Base-by-base conservation (phyloP, 208 protist genomes). In the Lotmaria passim region DNA sequence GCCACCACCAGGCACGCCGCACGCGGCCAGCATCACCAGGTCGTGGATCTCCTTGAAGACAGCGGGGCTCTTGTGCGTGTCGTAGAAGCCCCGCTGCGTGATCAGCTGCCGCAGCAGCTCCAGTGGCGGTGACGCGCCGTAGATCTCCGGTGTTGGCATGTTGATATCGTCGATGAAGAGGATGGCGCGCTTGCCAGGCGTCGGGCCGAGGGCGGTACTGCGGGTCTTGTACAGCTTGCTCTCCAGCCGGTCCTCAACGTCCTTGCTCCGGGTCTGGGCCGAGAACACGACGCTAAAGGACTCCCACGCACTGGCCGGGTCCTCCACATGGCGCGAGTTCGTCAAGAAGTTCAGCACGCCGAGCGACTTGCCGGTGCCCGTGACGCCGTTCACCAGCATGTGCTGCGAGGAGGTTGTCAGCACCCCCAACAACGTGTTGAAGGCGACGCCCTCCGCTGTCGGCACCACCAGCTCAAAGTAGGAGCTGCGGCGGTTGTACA, bases 131-230 rank as follows among this genome's bases (percentile, higher is more conserved):
- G 97, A 97, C 19, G 96, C 94, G 61, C 95, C 95, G 83, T 98
- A 99, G 65, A 83, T 87, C 77, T 99, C 97, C 26, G 91, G 86
- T 19, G 92, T 82, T 1, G 96, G 96, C 96, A 99, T 99, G 82
- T 98, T 99, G 41, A 98, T 78, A 81, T 99, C 97, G 75, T 99
- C 97, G 46, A 99, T 85, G 50, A 98, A 96, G 72, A 98, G 91
- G 17, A 98, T 76, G 39, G 91, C 89, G 21, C 79, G 77, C 81
- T 98, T 98, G 30, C 94, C 94, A 2, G 91, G 85, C 12, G 86
- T 82, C n/a, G 94, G 91, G 21, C 93, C 94, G 39, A 98, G 81
- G 14, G 89, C 86, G 56, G 87, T 94, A 70, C 83, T 90, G 39
- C 93, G 87, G 60, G 96, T 79, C 81, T 98, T 98, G 59, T 96